Evolutionary conservation across 176 grass and related monocot species (phyloP).

Genomic region (Poa annua): DNA sequence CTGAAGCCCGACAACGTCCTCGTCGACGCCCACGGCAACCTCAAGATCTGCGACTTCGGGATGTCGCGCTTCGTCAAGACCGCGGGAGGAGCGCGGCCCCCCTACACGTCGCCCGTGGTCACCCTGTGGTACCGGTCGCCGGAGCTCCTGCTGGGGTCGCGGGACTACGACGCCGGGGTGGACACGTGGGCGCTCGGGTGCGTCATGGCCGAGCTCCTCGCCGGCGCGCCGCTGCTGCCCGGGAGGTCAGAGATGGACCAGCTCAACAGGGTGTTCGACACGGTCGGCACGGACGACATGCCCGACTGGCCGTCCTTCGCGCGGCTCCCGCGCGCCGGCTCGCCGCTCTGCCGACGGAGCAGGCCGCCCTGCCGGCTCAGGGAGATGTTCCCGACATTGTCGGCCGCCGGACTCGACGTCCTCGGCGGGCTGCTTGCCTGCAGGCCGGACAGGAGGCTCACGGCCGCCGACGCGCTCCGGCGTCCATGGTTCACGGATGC

Average conservation of each 20-base stretch:
- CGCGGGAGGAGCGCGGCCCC: too few species aligned
- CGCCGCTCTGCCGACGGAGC: conserved; percentile 2
- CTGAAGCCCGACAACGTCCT: conserved; percentile 77
- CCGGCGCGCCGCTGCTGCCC: conserved; percentile 26
- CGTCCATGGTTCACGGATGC: conserved; percentile 45
- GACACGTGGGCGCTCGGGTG: conserved; percentile 54
- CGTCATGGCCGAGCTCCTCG: conserved; percentile 56
- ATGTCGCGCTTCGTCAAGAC: conserved; percentile 18
- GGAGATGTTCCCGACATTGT: conserved; percentile 45
- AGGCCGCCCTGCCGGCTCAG: conserved; percentile 14
- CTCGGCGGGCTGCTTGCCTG: conserved; percentile 39
- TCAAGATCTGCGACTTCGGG: conserved; percentile 62
- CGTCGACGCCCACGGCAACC: conserved; percentile 19
- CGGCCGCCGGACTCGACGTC: conserved; percentile 39
- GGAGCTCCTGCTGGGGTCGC: conserved; percentile 40
- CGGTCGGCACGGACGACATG: conserved; percentile 18
- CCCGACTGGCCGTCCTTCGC: conserved; percentile 12
- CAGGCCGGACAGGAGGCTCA: conserved; percentile 42
- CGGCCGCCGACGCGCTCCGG: conserved; percentile 36
- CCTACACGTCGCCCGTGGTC: conserved; percentile 36
- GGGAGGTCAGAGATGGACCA: conserved; percentile 53
- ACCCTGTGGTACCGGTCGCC: conserved; percentile 55
- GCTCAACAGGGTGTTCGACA: conserved; percentile 36
- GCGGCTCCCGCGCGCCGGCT: conserved; percentile 26
- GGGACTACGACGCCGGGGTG: conserved; percentile 45